A percentile compares a stretch with the other conserved stretches of the same genome.
phyloP scores from a whole-genome alignment of 805 yeast genomes.

The Sugiyamaella lignohabitans region DNA sequence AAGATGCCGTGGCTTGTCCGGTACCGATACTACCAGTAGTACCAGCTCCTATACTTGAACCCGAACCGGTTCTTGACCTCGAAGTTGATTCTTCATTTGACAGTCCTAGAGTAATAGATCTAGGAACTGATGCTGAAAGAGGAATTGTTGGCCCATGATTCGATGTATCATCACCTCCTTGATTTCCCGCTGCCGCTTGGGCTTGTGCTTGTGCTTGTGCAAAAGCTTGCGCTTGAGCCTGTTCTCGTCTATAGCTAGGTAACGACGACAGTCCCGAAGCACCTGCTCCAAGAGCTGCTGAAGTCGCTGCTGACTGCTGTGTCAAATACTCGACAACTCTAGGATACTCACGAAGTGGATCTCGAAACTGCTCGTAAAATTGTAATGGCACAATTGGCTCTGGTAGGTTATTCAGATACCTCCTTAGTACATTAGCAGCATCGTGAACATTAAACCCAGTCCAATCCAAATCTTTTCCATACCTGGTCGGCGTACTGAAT shows the following conservation, averaged over 20 bases:
- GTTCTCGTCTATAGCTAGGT: neutral
- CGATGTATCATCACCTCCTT: neutral
- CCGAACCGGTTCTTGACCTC: neutral
- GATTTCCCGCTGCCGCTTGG: neutral
- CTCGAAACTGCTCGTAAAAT: constrained; percentile 70
- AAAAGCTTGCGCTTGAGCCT: neutral
- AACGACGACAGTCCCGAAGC: neutral
- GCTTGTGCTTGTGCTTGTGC: neutral
- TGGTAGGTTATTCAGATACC: constrained; percentile 80
- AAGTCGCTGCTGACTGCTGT: constrained; percentile 34
- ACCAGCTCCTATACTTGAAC: too few species aligned
- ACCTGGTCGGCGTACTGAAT: constrained; percentile 83
- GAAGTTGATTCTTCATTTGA: constrained; percentile 1
- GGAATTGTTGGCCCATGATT: neutral
- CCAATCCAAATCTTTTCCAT: constrained; percentile 86
- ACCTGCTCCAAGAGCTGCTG: neutral
- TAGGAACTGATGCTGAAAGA: neutral
- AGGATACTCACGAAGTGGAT: constrained; percentile 57
- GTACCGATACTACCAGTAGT: constrained; percentile 1
- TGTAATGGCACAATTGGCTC: constrained; percentile 85
- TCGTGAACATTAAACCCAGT: constrained; percentile 94
- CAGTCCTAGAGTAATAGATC: neutral
- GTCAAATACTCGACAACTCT: constrained; percentile 61
- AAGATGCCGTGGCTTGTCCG: constrained; percentile 5
- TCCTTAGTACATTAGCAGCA: constrained; percentile 83